Evolutionary conservation across 73 alveolate species (phyloP).

Genomic region (Effrenium voratum): DNA sequence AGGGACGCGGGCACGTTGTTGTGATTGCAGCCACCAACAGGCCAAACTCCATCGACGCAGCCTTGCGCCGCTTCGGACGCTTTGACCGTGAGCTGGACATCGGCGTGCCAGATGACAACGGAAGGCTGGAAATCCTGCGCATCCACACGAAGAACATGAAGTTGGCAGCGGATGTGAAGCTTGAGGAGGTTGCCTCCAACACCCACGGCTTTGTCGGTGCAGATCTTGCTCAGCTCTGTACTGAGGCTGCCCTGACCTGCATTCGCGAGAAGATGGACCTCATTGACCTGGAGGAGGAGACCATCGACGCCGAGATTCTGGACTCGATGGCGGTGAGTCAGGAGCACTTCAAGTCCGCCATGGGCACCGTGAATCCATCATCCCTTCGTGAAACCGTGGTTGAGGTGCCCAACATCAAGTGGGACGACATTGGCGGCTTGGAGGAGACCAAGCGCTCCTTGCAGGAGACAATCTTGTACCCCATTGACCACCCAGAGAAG

Average conservation of each 20-base stretch:
- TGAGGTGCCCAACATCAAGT: constrained; percentile 98
- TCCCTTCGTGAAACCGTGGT: constrained; percentile 97
- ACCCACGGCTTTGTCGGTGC: constrained; percentile 99
- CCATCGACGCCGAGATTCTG: constrained; percentile 97
- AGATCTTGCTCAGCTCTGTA: constrained; percentile 99
- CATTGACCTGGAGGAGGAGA: constrained; percentile 98
- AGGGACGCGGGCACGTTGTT: constrained; percentile 95
- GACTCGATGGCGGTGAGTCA: constrained; percentile 98
- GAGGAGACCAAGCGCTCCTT: constrained; percentile 98
- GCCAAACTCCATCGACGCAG: constrained; percentile 99
- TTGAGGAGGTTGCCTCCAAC: constrained; percentile 98
- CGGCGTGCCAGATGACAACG: constrained; percentile 99
- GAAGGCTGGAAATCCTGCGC: constrained; percentile 98
- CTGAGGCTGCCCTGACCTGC: constrained; percentile 99
- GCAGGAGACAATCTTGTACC: constrained; percentile 98
- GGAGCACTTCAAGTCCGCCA: constrained; percentile 98
- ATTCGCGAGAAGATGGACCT: constrained; percentile 99
- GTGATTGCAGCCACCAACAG: constrained; percentile 83
- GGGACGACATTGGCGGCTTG: constrained; percentile 99
- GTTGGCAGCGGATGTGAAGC: constrained; percentile 98
- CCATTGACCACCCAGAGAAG: constrained; percentile 99
- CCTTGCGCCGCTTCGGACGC: constrained; percentile 99
- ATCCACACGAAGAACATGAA: constrained; percentile 99
- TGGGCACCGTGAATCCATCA: constrained; percentile 97
- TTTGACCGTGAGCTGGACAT: constrained; percentile 99